Evolutionary conservation across 2,329 filamentous ascomycete species (phyloP).

Genomic region (Claviceps cyperi): DNA sequence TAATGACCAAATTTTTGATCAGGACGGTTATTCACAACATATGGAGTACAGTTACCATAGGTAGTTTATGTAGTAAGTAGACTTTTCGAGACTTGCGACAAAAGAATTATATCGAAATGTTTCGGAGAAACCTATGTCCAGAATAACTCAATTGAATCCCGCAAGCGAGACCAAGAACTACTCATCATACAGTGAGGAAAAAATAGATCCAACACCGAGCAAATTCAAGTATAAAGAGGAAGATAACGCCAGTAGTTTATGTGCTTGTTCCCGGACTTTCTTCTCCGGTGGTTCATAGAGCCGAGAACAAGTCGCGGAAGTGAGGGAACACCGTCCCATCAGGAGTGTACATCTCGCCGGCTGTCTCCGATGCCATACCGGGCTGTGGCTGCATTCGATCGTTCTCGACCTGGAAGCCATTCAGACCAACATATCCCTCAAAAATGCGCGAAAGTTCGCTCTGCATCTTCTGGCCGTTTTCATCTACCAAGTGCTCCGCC

Average conservation of each 20-base stretch:
- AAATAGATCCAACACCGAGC: no score
- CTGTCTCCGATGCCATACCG: slow-evolving; percentile 11
- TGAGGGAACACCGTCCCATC: slow-evolving; percentile 23
- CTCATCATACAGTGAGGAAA: no score
- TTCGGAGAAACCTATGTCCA: no score
- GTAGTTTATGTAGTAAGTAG: no score
- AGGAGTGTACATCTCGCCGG: slow-evolving; percentile 8
- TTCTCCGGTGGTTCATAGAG: not conserved
- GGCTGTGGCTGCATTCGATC: slow-evolving; percentile 11
- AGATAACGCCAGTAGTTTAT: not conserved
- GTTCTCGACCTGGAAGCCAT: slow-evolving; percentile 18
- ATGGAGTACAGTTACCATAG: no score
- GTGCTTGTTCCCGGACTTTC: not conserved
- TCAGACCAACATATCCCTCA: slow-evolving; percentile 23
- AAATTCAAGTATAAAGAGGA: not conserved
- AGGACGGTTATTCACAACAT: no score
- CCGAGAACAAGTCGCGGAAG: slow-evolving; percentile 23
- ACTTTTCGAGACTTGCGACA: no score
- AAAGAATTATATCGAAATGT: no score
- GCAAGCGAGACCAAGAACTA: no score
- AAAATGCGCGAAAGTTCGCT: slow-evolving; percentile 37
- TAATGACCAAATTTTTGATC: no score
- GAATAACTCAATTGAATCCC: no score
- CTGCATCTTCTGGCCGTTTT: slow-evolving; percentile 36
- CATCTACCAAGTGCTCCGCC: slow-evolving; percentile 9